A percentile compares a stretch with the other conserved stretches of the same genome.
These are phyloP conservation scores for Sugiyamaella americana DNA, from an alignment of 805 yeast species.

Conservation along the genomic window DNA sequence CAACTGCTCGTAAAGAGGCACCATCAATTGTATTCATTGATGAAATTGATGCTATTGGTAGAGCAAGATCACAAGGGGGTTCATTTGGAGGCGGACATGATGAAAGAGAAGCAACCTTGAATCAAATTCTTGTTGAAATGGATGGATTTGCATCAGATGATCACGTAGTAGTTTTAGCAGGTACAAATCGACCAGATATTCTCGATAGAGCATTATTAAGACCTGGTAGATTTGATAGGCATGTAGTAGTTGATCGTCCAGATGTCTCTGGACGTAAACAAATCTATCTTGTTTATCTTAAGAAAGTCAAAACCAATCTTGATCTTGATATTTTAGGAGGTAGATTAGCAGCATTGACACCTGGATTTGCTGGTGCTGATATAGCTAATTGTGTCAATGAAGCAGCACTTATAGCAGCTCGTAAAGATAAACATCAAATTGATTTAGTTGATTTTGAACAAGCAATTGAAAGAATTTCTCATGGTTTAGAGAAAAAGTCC, in stretches of 20 bases:
- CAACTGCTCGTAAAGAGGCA: slow-evolving; percentile 86
- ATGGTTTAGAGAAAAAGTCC: slow-evolving; percentile 89
- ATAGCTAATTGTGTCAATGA: slow-evolving; percentile 96
- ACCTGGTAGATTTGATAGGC: slow-evolving; percentile 97
- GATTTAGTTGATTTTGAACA: slow-evolving; percentile 79
- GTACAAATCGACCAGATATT: slow-evolving; percentile 94
- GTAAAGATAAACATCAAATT: slow-evolving; percentile 66
- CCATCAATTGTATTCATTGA: slow-evolving; percentile 96
- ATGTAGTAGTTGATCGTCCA: slow-evolving; percentile 84
- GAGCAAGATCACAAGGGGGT: slow-evolving; percentile 70
- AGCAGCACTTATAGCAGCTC: slow-evolving; percentile 94
- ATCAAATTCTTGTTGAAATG: slow-evolving; percentile 96
- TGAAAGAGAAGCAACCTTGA: slow-evolving; percentile 93
- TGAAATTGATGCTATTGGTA: slow-evolving; percentile 99
- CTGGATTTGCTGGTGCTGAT: slow-evolving; percentile 98
- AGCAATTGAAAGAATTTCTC: slow-evolving; percentile 96
- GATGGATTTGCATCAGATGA: slow-evolving; percentile 91
- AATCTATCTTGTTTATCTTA: slow-evolving; percentile 80
- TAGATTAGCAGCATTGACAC: slow-evolving; percentile 89
- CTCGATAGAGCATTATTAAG: slow-evolving; percentile 88
- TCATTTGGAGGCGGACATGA: slow-evolving; percentile 73
- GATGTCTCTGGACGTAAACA: slow-evolving; percentile 93
- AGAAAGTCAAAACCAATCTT: slow-evolving; percentile 56
- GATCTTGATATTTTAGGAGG: slow-evolving; percentile 62
- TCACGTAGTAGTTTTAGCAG: slow-evolving; percentile 94